These are phyloP conservation scores for Kalmusia sp. DNA, from an alignment of 2,329 filamentous ascomycete genomes.

Conservation along the genomic window DNA sequence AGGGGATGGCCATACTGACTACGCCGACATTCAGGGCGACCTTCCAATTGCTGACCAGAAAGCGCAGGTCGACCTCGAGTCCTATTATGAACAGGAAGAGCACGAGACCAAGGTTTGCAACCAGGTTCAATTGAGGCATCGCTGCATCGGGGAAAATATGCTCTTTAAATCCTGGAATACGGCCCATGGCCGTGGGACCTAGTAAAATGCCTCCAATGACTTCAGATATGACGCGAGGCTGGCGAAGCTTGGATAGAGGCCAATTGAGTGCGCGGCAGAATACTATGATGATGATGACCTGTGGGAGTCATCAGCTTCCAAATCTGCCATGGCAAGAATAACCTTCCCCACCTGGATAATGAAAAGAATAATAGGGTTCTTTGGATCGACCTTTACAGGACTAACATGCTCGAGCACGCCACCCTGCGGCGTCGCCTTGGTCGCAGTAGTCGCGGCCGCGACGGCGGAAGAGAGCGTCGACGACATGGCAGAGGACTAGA, in stretches of 20 bases:
- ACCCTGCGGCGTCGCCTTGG: constrained; percentile 59
- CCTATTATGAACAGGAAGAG: constrained; percentile 89
- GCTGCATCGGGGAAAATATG: constrained; percentile 79
- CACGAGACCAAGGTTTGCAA: constrained; percentile 83
- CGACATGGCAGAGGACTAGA: constrained; percentile 28
- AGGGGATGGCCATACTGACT: constrained; percentile 81
- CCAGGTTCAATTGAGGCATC: constrained; percentile 76
- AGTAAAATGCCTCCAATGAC: constrained; percentile 85
- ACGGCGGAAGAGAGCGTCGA: constrained; percentile 31
- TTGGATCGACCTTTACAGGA: constrained; percentile 71
- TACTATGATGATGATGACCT: constrained; percentile 77
- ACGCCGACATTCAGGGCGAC: constrained; percentile 79
- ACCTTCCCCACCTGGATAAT: constrained; percentile 70
- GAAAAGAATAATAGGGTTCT: constrained; percentile 76
- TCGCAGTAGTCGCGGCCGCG: constrained; percentile 23
- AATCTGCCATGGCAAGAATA: constrained; percentile 5
- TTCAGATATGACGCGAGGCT: constrained; percentile 84
- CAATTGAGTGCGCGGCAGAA: constrained; percentile 78
- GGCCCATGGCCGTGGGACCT: constrained; percentile 86
- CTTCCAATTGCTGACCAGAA: constrained; percentile 80
- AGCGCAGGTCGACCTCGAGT: constrained; percentile 82
- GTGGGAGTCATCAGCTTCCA: neutral
- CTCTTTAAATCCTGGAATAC: constrained; percentile 77
- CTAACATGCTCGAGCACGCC: constrained; percentile 76
- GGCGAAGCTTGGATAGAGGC: constrained; percentile 77